A percentile compares a stretch with the other conserved stretches of the same genome.
phyloP scores from a whole-genome alignment of 306 rosid species.

The Dryas octopetala region DNA sequence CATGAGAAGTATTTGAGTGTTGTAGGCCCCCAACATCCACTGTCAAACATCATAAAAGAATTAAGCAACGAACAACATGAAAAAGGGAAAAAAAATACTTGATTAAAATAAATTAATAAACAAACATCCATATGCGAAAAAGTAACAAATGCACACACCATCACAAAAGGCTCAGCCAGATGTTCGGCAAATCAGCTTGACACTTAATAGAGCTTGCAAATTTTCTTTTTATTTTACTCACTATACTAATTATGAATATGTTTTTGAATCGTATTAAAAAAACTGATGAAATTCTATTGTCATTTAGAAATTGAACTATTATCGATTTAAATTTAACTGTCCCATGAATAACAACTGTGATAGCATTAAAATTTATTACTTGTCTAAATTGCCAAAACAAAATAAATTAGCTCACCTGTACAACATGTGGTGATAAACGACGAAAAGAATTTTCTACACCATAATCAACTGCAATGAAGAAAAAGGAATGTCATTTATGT shows the following conservation, averaged over 20 bases:
- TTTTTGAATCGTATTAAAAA: too few relatives aligned
- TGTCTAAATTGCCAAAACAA: neutral
- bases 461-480: conserved; percentile 66
- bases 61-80: conserved; percentile 11
- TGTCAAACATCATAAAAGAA: conserved; percentile 35
- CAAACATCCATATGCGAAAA: neutral
- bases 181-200: neutral
- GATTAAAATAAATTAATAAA: neutral
- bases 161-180: neutral
- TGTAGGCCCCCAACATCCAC: conserved; percentile 90
- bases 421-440: conserved; percentile 74
- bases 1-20: conserved; percentile 79
- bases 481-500: conserved; percentile 28
- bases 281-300: too few relatives aligned
- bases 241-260: too few relatives aligned
- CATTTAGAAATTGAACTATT: too few relatives aligned
- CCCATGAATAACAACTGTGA: neutral
- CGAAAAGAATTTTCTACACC: conserved; percentile 68
- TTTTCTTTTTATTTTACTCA: neutral
- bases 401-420: conserved; percentile 54
- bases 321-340: too few relatives aligned
- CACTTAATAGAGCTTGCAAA: neutral
- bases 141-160: neutral
- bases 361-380: neutral
- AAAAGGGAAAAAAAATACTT: neutral